Evolutionary conservation across 1,284 basidiomycete genomes (phyloP).

Genomic region (Apiotrichum veenhuisii): DNA sequence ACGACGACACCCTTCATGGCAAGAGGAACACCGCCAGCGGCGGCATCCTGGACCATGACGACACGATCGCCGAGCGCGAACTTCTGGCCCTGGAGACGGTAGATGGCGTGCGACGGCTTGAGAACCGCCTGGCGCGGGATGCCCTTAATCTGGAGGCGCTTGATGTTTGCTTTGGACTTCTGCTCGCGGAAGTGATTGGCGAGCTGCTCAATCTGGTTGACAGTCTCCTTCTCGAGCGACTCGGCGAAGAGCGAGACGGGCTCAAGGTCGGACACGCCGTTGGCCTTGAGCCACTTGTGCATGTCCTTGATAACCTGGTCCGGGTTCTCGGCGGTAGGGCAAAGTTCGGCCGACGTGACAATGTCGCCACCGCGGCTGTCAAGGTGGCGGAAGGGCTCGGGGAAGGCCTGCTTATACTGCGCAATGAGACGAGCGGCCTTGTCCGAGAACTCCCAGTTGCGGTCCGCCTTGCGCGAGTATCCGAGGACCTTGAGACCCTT

Average conservation of each 20-base stretch:
- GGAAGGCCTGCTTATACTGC: conserved; percentile 78
- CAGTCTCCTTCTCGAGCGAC: conserved; percentile 73
- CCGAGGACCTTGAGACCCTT: conserved; percentile 94
- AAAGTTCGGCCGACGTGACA: conserved; percentile 68
- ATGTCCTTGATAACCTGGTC: conserved; percentile 72
- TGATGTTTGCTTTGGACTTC: conserved; percentile 64
- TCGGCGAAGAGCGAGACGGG: conserved; percentile 89
- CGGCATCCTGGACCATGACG: conserved; percentile 87
- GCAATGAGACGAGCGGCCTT: conserved; percentile 74
- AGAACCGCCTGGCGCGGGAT: conserved; percentile 92
- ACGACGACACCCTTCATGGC: conserved; percentile 91
- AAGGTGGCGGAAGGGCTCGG: conserved; percentile 70
- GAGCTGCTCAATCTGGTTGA: background rate
- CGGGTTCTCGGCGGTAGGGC: conserved; percentile 60
- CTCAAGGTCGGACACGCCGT: conserved; percentile 85
- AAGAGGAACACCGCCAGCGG: conserved; percentile 78
- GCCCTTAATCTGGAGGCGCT: conserved; percentile 82
- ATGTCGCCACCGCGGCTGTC: conserved; percentile 70
- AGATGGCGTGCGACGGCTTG: conserved; percentile 86
- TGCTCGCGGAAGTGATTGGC: conserved; percentile 64
- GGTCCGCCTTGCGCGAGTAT: conserved; percentile 79
- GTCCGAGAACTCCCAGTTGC: conserved; percentile 91
- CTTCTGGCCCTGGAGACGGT: conserved; percentile 83
- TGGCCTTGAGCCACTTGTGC: conserved; percentile 78
- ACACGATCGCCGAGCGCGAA: conserved; percentile 94